Percentiles rank a stretch among this genome's conserved stretches.
phyloP scores from a whole-genome alignment of 805 yeast genomes.

The Pichia occidentalis region DNA sequence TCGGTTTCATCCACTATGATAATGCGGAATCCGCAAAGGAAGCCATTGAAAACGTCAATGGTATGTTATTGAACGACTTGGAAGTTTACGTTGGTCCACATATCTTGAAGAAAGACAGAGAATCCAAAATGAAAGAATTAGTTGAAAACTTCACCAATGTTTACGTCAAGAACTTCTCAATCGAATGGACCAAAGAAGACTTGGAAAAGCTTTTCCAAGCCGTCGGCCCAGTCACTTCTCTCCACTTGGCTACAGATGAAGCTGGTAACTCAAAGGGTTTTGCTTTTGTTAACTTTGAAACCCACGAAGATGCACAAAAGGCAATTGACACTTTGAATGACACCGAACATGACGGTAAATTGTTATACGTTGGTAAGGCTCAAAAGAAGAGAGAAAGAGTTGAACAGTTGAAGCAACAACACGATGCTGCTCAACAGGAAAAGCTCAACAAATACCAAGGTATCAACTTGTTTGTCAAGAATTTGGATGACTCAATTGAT shows the following conservation, averaged over 20 bases:
- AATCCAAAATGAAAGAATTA: conserved; percentile 82
- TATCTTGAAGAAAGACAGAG: conserved; percentile 88
- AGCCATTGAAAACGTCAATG: conserved; percentile 95
- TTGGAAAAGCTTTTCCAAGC: conserved; percentile 65
- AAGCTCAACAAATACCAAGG: conserved; percentile 93
- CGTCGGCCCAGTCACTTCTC: conserved; percentile 78
- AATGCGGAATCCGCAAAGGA: conserved; percentile 85
- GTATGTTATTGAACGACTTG: conserved; percentile 94
- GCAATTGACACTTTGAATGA: conserved; percentile 93
- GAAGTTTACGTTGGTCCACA: conserved; percentile 96
- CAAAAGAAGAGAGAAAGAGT: conserved; percentile 98
- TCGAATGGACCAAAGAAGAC: conserved; percentile 63
- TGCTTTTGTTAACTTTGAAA: conserved; percentile 88
- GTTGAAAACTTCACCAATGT: conserved; percentile 93
- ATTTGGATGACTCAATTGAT: conserved; percentile 88
- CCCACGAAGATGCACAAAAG: conserved; percentile 80
- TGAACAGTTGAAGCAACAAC: conserved; percentile 91
- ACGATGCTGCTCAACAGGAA: conserved; percentile 88
- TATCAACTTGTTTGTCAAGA: conserved; percentile 93
- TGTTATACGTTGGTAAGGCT: conserved; percentile 94
- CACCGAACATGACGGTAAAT: conserved; percentile 76
- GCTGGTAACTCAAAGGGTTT: conserved; percentile 92
- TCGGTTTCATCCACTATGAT: conserved; percentile 97
- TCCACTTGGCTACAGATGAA: conserved; percentile 69
- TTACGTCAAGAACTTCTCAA: conserved; percentile 83